Evolutionary conservation across 345 rosid species (phyloP).

Genomic region (Heritiera fomes): DNA sequence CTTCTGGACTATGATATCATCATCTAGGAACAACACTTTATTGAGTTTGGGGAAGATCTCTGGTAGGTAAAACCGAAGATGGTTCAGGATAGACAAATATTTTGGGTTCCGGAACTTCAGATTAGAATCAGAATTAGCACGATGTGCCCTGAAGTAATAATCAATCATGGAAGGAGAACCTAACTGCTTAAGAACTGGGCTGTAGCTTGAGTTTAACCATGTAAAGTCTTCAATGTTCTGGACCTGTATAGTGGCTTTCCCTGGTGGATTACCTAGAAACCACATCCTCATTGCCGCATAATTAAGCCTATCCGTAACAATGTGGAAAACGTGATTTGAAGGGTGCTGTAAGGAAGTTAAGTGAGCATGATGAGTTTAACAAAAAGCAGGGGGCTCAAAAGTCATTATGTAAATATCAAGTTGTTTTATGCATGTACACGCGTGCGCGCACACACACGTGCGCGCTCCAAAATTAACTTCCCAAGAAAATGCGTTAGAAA

Average conservation of each 20-base stretch:
- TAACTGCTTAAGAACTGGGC: conserved; percentile 95
- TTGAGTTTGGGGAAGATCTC: conserved; percentile 91
- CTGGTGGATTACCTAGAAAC: conserved; percentile 85
- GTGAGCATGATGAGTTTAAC: conserved; percentile 26
- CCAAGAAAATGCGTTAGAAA: neutral
- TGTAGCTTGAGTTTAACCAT: conserved; percentile 93
- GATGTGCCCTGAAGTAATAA: conserved; percentile 88
- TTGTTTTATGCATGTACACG: neutral
- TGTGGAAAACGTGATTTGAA: conserved; percentile 84
- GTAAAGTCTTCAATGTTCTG: conserved; percentile 89
- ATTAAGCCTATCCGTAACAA: conserved; percentile 91
- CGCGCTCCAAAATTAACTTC: neutral
- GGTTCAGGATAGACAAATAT: conserved; percentile 92
- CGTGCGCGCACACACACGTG: neutral
- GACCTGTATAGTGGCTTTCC: conserved; percentile 81
- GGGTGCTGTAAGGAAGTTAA: conserved; percentile 64
- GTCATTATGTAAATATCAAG: neutral
- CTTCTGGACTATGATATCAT: conserved; percentile 91
- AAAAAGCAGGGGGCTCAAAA: neutral
- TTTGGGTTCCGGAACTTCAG: conserved; percentile 95
- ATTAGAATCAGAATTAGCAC: conserved; percentile 69
- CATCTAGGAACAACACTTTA: conserved; percentile 91
- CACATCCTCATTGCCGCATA: conserved; percentile 99
- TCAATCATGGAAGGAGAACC: conserved; percentile 84
- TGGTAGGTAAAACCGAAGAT: conserved; percentile 95